Evolutionary conservation across 306 rosid species (phyloP).

Genomic region (Parietaria judaica): DNA sequence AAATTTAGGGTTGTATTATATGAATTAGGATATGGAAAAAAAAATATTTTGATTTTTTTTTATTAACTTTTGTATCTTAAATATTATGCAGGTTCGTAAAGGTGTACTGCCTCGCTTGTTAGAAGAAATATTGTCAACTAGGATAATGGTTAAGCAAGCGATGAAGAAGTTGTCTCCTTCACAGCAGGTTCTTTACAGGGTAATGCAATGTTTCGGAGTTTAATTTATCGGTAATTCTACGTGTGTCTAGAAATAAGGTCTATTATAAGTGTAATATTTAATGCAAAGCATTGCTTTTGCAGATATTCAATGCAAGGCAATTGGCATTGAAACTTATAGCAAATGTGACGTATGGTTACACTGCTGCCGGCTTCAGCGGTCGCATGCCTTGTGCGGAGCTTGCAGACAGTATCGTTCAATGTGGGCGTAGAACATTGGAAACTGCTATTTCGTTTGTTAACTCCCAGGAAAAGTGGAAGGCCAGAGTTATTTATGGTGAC

Average conservation of each 20-base stretch:
- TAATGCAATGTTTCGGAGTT: slow-evolving; percentile 21
- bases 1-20: too few relatives aligned
- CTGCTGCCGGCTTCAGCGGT: slow-evolving; percentile 98
- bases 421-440: slow-evolving; percentile 84
- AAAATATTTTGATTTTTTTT: too few relatives aligned
- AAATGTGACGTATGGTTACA: slow-evolving; percentile 88
- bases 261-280: neutral
- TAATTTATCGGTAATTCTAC: too few relatives aligned
- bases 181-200: slow-evolving; percentile 81
- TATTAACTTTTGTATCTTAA: too few relatives aligned
- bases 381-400: slow-evolving; percentile 99
- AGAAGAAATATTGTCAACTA: slow-evolving; percentile 87
- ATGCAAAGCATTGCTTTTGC: slow-evolving; percentile 1
- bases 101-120: slow-evolving; percentile 77
- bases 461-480: slow-evolving; percentile 80
- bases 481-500: slow-evolving; percentile 87
- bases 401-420: slow-evolving; percentile 94
- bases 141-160: slow-evolving; percentile 90
- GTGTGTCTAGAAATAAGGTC: slow-evolving; percentile 1
- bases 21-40: too few relatives aligned
- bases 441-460: slow-evolving; percentile 81
- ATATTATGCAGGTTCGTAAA: slow-evolving; percentile 58
- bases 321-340: slow-evolving; percentile 94
- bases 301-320: slow-evolving; percentile 89
- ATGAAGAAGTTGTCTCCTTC: slow-evolving; percentile 75